Evolutionary conservation across 768 basidiomycete species (phyloP).

Genomic region (Russula ochroleuca): DNA sequence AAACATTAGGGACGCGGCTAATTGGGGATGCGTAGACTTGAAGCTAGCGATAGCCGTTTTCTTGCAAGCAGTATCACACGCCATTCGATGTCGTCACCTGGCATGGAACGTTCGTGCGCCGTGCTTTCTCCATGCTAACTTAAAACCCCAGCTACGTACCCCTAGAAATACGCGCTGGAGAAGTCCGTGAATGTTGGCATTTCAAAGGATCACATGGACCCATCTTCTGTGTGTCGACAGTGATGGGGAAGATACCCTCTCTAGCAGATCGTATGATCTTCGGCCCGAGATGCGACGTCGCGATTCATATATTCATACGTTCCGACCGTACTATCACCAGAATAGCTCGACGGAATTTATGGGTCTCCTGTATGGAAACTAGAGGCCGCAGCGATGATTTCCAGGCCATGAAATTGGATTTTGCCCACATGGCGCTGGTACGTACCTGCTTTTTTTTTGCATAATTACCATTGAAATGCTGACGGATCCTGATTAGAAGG

Average conservation of each 20-base stretch:
- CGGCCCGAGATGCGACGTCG: conserved; percentile 61
- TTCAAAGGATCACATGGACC: conserved; percentile 64
- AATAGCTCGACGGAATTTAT: conserved; percentile 62
- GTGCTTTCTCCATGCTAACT: background rate
- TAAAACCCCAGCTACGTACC: conserved; percentile 49
- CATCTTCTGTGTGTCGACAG: conserved; percentile 63
- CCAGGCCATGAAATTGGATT: conserved; percentile 57
- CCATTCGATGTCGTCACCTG: conserved; percentile 72
- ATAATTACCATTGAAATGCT: background rate
- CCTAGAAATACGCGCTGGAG: conserved; percentile 61
- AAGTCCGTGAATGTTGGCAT: conserved; percentile 60
- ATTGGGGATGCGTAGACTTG: conserved; percentile 39
- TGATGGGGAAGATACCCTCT: conserved; percentile 55
- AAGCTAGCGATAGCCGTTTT: conserved; percentile 45
- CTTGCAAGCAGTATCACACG: conserved; percentile 55
- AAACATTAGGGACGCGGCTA: background rate
- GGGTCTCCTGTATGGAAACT: conserved; percentile 59
- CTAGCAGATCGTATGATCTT: conserved; percentile 64
- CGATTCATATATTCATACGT: conserved; percentile 41
- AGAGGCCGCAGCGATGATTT: conserved; percentile 61
- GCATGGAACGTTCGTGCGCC: conserved; percentile 53
- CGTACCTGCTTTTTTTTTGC: conserved; percentile 17
- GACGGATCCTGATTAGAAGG: conserved; percentile 36
- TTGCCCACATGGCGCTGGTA: conserved; percentile 57
- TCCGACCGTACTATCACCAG: conserved; percentile 65